Conservation (phyloP, 2,329 filamentous ascomycete species). For the Colletotrichum liriopes region DNA sequence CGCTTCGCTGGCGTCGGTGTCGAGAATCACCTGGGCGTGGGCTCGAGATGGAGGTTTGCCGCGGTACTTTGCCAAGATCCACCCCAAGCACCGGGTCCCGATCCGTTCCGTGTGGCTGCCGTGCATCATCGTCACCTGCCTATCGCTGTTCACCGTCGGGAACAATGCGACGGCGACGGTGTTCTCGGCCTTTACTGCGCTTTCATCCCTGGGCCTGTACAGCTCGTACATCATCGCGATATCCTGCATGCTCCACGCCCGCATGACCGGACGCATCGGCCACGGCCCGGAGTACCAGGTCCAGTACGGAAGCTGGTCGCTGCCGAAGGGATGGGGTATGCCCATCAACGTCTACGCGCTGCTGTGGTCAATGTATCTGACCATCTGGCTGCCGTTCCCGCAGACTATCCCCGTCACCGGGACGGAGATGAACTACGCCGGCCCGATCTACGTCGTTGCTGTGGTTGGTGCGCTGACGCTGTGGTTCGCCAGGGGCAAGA, state of each 20-base stretch:
- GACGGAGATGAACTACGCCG: conserved; percentile 40
- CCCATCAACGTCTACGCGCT: conserved; percentile 37
- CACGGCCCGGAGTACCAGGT: conserved; percentile 28
- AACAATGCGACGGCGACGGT: conserved; percentile 40
- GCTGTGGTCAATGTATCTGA: conserved; percentile 36
- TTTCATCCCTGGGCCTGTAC: conserved; percentile 37
- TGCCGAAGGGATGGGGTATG: conserved; percentile 30
- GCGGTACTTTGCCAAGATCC: conserved; percentile 38
- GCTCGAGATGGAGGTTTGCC: conserved; percentile 36
- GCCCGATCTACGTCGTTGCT: conserved; percentile 34
- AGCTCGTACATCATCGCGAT: conserved; percentile 41
- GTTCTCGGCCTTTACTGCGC: conserved; percentile 39
- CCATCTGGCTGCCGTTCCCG: conserved; percentile 37
- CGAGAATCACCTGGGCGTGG: conserved; percentile 37
- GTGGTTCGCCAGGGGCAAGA: conserved; percentile 38
- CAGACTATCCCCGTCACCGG: conserved; percentile 37
- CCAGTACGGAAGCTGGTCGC: conserved; percentile 35
- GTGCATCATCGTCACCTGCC: conserved; percentile 35
- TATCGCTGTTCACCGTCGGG: conserved; percentile 36
- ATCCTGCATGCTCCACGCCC: conserved; percentile 40
- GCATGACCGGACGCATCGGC: conserved; percentile 32
- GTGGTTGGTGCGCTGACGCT: conserved; percentile 28
- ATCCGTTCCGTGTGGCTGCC: conserved; percentile 37
- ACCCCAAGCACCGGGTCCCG: conserved; percentile 33
- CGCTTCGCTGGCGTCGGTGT: conserved; percentile 53